Evolutionary conservation across 2,329 filamentous ascomycete genomes (phyloP), one percentile per base, ranked within the genome.

Genomic region (Nemania abortiva): DNA sequence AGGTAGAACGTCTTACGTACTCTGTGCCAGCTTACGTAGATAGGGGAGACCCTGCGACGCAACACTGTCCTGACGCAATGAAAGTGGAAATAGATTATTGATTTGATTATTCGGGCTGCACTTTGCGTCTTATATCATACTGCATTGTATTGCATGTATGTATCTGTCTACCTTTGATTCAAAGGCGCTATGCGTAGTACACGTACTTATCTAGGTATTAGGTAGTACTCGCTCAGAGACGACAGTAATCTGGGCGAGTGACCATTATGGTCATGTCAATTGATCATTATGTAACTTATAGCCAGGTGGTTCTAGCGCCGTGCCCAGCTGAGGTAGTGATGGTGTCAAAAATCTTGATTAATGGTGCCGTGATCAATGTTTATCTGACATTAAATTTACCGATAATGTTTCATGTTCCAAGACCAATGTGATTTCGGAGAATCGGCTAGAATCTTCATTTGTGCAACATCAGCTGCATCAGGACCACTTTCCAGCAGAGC

Each of bases 401-500:
- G 31, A 58, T 58, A 18, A 56, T 52, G 56, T 49, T 59, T 70
- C 52, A 60, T 27, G 34, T 71, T 70, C 69, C 71, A 75, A 18
- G 70, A 72, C 73, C 73, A 75, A 63, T 83, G 78, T 59, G 65
- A 65, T 57, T 73, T 73, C 11, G 79, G 75, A 60, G 79, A 69
- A 10, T 70, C 68, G 54, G 77, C 55, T 15, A 83, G 54, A 4
- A 74, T 75, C 9, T 75, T 70, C 80, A 80, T 82, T 29, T 80
- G 71, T 66, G 56, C 45, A 69, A 80, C 71, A 66, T 79, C 80
- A 5, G 59, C 59, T 9, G 78, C 73, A 67, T 76, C 77, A 10
- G 65, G 63, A 5, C 81, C 81, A 71, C 82, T 79, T 50, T 82
- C 82, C 65, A 81, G 70, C 18, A 77, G 57, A 3, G 80, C 74